phyloP scores from a whole-genome alignment of 78 protist species.

The Emiliania huxleyi region DNA sequence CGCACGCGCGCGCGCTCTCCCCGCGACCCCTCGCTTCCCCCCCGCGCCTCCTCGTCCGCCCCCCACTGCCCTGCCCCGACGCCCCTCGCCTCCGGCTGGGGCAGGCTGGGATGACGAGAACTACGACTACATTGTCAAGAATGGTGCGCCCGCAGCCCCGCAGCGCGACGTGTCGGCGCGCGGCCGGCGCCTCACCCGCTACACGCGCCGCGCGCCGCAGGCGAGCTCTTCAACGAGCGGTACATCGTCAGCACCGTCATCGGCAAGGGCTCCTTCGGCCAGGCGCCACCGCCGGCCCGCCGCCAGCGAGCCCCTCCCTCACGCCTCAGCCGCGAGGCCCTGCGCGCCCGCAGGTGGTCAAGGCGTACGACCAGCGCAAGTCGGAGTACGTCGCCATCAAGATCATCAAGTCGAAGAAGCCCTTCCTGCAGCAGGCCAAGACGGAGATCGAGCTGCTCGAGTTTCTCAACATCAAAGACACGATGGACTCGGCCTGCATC shows the following conservation, averaged over 20 bases:
- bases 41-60: no score
- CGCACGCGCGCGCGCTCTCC: neutral
- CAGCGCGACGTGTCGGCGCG: no score
- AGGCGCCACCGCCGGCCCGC: neutral
- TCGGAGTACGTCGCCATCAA: constrained; percentile 82
- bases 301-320: neutral
- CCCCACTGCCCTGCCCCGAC: neutral
- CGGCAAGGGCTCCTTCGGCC: constrained; percentile 94
- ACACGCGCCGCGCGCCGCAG: no score
- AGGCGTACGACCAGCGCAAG: constrained; percentile 63
- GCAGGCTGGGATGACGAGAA: constrained; percentile 60
- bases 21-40: neutral
- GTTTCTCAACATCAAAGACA: constrained; percentile 23
- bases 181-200: no score
- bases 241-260: constrained; percentile 64
- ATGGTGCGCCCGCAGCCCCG: no score
- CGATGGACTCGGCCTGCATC: constrained; percentile 27
- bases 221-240: constrained; percentile 39
- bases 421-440: constrained; percentile 74
- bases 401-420: constrained; percentile 82
- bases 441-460: constrained; percentile 72
- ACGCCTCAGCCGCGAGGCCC: neutral
- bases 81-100: neutral
- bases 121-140: constrained; percentile 51
- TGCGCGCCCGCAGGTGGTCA: constrained; percentile 73